Conservation (phyloP, 371 early-diverging fungal genomes). For the Gilbertella persicaria region DNA sequence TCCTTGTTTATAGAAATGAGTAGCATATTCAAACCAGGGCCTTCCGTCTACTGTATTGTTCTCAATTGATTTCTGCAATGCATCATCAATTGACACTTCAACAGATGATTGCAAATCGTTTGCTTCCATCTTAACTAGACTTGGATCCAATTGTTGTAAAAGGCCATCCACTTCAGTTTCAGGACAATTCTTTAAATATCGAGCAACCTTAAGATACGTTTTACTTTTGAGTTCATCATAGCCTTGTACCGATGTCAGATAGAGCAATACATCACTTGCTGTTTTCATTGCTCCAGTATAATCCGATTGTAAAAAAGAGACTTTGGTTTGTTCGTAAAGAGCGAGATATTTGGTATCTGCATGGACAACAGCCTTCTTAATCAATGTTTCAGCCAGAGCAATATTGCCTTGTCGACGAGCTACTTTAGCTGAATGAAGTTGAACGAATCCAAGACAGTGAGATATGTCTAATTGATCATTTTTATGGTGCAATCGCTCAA, state of each 20-base stretch:
- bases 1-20: slow-evolving; percentile 63
- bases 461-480: too few species aligned
- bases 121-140: not conserved
- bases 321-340: slow-evolving; percentile 31
- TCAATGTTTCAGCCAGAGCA: slow-evolving; percentile 17
- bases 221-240: slow-evolving; percentile 27
- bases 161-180: slow-evolving; percentile 9
- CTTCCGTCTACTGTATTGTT: slow-evolving; percentile 34
- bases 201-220: slow-evolving; percentile 29
- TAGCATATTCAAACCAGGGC: slow-evolving; percentile 68
- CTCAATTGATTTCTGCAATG: slow-evolving; percentile 32
- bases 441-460: slow-evolving; percentile 4
- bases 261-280: slow-evolving; percentile 14
- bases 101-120: slow-evolving; percentile 29
- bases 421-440: slow-evolving; percentile 31
- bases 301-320: slow-evolving; percentile 17
- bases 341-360: slow-evolving; percentile 17
- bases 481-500: too few species aligned
- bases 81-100: slow-evolving; percentile 29
- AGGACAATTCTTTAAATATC: slow-evolving; percentile 26
- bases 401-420: slow-evolving; percentile 37
- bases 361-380: slow-evolving; percentile 12
- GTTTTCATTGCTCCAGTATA: slow-evolving; percentile 25
- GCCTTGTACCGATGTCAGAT: slow-evolving; percentile 4
- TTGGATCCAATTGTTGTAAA: slow-evolving; percentile 5